These are phyloP conservation scores for Suillus weaverae DNA, from an alignment of 768 basidiomycete genomes.

Conservation along the genomic window DNA sequence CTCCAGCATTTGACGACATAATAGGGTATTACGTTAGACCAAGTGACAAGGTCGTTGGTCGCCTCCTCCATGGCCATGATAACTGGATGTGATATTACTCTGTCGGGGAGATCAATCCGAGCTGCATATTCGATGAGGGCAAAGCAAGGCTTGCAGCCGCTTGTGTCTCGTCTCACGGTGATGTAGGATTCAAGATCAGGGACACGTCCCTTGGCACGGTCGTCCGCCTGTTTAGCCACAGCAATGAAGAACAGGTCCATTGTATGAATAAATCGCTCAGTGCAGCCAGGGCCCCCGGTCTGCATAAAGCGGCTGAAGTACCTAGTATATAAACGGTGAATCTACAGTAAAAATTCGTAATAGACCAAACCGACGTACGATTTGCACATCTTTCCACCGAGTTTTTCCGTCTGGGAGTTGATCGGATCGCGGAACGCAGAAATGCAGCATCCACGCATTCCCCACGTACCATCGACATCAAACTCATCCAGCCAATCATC, in stretches of 20 bases:
- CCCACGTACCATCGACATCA: conserved; percentile 30
- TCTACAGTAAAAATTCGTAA: conserved; percentile 10
- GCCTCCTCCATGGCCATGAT: conserved; percentile 46
- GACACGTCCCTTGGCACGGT: conserved; percentile 37
- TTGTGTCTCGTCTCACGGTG: conserved; percentile 51
- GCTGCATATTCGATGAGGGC: conserved; percentile 56
- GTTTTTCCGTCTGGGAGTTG: conserved; percentile 27
- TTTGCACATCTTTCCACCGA: conserved; percentile 32
- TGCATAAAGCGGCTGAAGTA: conserved; percentile 39
- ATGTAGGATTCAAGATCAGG: conserved; percentile 57
- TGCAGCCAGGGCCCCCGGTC: conserved; percentile 41
- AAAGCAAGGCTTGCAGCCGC: conserved; percentile 51
- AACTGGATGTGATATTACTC: conserved; percentile 51
- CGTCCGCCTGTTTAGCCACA: conserved; percentile 43
- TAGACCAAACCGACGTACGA: conserved; percentile 28
- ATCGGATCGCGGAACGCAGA: conserved; percentile 30
- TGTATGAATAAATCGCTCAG: conserved; percentile 39
- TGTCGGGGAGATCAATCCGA: conserved; percentile 51
- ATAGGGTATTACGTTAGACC: conserved; percentile 39
- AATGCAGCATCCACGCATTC: conserved; percentile 32
- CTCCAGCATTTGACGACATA: conserved; percentile 1
- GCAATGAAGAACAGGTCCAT: conserved; percentile 43
- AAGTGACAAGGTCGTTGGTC: conserved; percentile 53
- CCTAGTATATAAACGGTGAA: conserved; percentile 17
- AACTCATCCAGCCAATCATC: conserved; percentile 37